phyloP scores from a whole-genome alignment of 83 land plant genomes.

The Larix sibirica region DNA sequence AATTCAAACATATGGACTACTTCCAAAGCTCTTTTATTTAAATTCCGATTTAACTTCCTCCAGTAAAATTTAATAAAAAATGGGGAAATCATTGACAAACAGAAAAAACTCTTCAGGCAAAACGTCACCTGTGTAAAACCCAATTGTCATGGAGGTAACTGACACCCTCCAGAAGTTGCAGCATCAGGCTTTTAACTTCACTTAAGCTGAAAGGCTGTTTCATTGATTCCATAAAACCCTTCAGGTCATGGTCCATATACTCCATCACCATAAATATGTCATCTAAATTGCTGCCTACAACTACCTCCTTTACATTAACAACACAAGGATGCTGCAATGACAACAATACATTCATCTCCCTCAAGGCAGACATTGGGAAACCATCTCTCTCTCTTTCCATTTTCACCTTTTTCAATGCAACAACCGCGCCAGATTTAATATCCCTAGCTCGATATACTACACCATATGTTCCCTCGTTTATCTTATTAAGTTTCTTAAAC shows the following conservation, averaged over 20 bases:
- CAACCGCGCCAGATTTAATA: slow-evolving; percentile 55
- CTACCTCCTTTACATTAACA: slow-evolving; percentile 64
- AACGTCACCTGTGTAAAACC: slow-evolving; percentile 33
- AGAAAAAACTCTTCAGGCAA: neutral
- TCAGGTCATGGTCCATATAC: slow-evolving; percentile 66
- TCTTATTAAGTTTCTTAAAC: slow-evolving; percentile 51
- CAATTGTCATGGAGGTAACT: slow-evolving; percentile 64
- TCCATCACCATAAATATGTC: slow-evolving; percentile 68
- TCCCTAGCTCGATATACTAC: slow-evolving; percentile 51
- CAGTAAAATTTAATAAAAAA: no score
- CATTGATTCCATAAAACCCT: slow-evolving; percentile 46
- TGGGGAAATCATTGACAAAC: no score
- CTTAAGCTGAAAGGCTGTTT: slow-evolving; percentile 62
- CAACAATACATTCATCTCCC: slow-evolving; percentile 52
- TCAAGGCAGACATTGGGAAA: slow-evolving; percentile 53
- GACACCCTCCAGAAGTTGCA: slow-evolving; percentile 56
- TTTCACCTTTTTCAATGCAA: slow-evolving; percentile 62
- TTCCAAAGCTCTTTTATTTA: no score
- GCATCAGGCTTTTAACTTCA: slow-evolving; percentile 56
- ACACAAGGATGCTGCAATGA: slow-evolving; percentile 53
- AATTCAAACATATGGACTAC: no score
- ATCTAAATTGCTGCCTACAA: slow-evolving; percentile 47
- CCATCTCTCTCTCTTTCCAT: slow-evolving; percentile 63
- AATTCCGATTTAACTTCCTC: no score
- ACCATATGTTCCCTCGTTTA: slow-evolving; percentile 62